Evolutionary conservation across 768 basidiomycete genomes (phyloP).

Genomic region (Mrakia frigida): DNA sequence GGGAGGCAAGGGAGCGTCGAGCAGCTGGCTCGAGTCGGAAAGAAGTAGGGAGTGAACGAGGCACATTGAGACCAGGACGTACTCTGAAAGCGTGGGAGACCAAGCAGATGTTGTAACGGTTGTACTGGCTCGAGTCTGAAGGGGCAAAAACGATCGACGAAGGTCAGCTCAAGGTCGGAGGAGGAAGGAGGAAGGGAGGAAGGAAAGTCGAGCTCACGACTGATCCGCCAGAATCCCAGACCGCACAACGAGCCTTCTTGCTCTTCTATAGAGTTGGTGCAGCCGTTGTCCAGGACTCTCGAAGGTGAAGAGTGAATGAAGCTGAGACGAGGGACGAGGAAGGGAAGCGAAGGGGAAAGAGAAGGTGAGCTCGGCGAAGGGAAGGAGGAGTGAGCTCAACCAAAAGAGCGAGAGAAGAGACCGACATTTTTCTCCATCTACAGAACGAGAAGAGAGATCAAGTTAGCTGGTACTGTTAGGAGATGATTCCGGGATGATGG

Average conservation of each 20-base stretch:
- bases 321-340: background rate
- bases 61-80: background rate
- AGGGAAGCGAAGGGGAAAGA: background rate
- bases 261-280: constrained; percentile 28
- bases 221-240: constrained; percentile 26
- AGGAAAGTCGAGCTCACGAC: constrained; percentile 56
- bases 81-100: constrained; percentile 9
- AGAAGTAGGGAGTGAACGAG: constrained; percentile 32
- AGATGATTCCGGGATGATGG: no score
- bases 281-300: constrained; percentile 9
- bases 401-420: background rate
- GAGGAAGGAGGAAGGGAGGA: constrained; percentile 26
- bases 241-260: constrained; percentile 29
- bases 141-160: no score
- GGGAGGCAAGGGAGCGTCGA: constrained; percentile 51
- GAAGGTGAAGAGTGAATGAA: constrained; percentile 27
- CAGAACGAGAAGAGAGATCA: background rate
- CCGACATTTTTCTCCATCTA: constrained; percentile 27
- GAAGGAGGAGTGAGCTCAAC: background rate
- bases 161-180: no score
- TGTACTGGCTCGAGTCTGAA: background rate
- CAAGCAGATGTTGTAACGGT: constrained; percentile 22
- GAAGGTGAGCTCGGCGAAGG: background rate
- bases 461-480: background rate
- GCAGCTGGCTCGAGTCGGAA: background rate